A percentile compares a stretch with the other conserved stretches of the same genome.
Evolutionary conservation across 2,329 filamentous ascomycete species (phyloP).

Genomic region (Lasiodiplodia gonubiensis): DNA sequence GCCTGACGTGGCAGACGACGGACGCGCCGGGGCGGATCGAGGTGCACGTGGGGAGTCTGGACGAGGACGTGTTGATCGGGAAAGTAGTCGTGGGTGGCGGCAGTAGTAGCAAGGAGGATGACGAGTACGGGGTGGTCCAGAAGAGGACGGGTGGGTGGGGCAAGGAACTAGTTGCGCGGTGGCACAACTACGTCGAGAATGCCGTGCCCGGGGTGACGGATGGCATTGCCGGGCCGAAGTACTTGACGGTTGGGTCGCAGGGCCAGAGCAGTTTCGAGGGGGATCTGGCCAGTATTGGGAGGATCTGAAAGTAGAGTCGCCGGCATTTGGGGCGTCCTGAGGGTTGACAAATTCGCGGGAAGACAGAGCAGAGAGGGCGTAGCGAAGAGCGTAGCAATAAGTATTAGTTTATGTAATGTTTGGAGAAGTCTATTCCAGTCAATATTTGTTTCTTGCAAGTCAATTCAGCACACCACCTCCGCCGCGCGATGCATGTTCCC

Average conservation of each 20-base stretch:
- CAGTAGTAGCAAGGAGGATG: constrained; percentile 30
- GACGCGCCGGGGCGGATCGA: constrained; percentile 31
- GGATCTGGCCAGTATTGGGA: constrained; percentile 28
- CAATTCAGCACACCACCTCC: neutral
- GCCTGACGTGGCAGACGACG: constrained; percentile 34
- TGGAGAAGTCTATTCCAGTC: neutral
- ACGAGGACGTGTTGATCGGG: constrained; percentile 38
- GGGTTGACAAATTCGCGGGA: too few species aligned
- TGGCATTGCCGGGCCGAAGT: constrained; percentile 35
- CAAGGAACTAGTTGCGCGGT: constrained; percentile 31
- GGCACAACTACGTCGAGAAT: constrained; percentile 38
- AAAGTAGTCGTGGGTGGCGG: constrained; percentile 32
- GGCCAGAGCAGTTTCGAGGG: constrained; percentile 33
- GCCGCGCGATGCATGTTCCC: neutral
- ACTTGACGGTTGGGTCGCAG: constrained; percentile 28
- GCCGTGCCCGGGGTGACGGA: constrained; percentile 38
- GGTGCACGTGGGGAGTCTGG: constrained; percentile 37
- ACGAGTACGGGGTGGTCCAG: constrained; percentile 35
- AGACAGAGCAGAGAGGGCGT: too few species aligned
- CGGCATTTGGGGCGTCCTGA: neutral
- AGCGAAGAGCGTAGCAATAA: neutral
- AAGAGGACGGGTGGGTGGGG: constrained; percentile 35
- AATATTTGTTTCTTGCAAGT: neutral
- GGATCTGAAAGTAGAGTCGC: constrained; percentile 13
- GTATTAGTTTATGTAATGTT: neutral